Evolutionary conservation across 441 rosid species (phyloP).

Genomic region (Dalechampia spathulata): DNA sequence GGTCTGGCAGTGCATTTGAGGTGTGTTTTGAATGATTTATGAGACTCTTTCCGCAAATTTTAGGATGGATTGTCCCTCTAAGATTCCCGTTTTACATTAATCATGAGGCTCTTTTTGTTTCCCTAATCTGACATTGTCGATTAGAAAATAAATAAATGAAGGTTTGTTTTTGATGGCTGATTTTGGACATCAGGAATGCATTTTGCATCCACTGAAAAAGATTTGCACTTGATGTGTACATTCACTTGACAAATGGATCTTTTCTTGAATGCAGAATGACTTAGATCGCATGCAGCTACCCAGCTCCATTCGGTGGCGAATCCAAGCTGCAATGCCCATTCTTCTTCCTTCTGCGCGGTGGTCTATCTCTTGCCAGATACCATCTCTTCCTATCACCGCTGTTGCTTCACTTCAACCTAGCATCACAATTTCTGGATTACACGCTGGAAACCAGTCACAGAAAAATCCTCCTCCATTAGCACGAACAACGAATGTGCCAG

Average conservation of each 20-base stretch:
- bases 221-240: too few relatives aligned
- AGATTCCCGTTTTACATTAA: too few relatives aligned
- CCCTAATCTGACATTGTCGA: too few relatives aligned
- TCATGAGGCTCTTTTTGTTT: too few relatives aligned
- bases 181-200: too few relatives aligned
- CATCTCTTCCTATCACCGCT: constrained; percentile 53
- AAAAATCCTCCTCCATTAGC: constrained; percentile 38
- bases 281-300: constrained; percentile 90
- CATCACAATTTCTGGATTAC: constrained; percentile 28
- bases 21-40: too few relatives aligned
- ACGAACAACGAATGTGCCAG: constrained; percentile 33
- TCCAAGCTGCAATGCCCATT: constrained; percentile 95
- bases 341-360: constrained; percentile 54
- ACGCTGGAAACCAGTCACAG: constrained; percentile 35
- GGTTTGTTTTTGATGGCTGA: too few relatives aligned
- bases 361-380: constrained; percentile 68
- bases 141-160: too few relatives aligned
- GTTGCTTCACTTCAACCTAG: constrained; percentile 61
- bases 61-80: too few relatives aligned
- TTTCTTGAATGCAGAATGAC: constrained; percentile 66
- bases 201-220: too few relatives aligned
- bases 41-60: too few relatives aligned
- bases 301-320: constrained; percentile 78
- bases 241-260: not conserved
- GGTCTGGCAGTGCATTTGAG: too few relatives aligned